Percentiles rank a stretch among this genome's conserved stretches.
Conservation (phyloP, 208 protist species). For the Leptomonas pyrrhocoris region DNA sequence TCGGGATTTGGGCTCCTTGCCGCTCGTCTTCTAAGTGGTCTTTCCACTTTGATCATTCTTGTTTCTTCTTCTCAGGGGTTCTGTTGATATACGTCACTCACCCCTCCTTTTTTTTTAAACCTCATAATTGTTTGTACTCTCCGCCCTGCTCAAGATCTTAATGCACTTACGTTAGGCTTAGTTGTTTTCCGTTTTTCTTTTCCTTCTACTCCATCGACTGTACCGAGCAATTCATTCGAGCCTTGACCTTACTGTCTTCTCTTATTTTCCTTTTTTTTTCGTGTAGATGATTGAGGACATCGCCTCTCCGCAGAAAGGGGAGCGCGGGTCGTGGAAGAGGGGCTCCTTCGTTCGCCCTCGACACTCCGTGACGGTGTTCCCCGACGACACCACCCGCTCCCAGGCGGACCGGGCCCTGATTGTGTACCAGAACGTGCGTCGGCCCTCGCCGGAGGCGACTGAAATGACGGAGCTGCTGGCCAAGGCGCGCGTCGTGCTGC, state of each 20-base stretch:
- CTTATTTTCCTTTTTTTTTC: neutral
- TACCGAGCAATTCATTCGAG: neutral
- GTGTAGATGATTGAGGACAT: constrained; percentile 42
- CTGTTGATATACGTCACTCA: no score
- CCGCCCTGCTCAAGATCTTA: no score
- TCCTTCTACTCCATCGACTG: neutral
- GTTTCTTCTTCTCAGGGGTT: no score
- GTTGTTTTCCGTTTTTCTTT: no score
- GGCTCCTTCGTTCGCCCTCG: constrained; percentile 7
- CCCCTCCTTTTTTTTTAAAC: no score
- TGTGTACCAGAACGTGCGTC: constrained; percentile 62
- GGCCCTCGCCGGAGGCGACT: constrained; percentile 20
- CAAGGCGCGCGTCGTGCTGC: constrained; percentile 49
- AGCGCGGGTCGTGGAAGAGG: constrained; percentile 12
- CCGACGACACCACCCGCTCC: constrained; percentile 10
- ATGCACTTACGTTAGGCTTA: no score
- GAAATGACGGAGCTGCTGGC: constrained; percentile 43
- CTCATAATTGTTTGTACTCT: no score
- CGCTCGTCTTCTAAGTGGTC: no score
- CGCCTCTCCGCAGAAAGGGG: neutral
- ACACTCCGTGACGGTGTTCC: constrained; percentile 12
- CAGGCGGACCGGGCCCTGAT: constrained; percentile 45
- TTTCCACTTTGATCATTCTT: neutral
- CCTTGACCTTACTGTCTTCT: neutral
- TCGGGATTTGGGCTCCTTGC: neutral